These are phyloP conservation scores for Camelina neglecta DNA, from an alignment of 345 rosid species.

Conservation along the genomic window DNA sequence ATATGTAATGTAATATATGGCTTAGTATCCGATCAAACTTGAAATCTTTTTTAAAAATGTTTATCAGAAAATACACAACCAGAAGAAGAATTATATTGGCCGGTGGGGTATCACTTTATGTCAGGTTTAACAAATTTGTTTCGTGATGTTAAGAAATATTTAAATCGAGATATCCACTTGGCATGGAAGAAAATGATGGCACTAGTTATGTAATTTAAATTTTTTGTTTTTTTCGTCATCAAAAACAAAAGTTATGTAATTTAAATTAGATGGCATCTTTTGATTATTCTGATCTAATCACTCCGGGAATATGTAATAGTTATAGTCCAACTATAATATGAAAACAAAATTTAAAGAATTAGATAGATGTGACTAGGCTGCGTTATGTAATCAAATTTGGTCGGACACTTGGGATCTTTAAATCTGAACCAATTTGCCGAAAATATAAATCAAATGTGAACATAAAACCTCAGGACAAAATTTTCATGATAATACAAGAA, in stretches of 20 bases:
- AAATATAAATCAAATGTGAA: conserved; percentile 28
- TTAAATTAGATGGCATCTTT: conserved; percentile 30
- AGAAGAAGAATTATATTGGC: conserved; percentile 9
- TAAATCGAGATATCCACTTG: conserved; percentile 14
- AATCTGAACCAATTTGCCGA: conserved; percentile 21
- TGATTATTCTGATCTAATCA: conserved; percentile 35
- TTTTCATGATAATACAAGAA: conserved; percentile 30
- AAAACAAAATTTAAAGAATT: conserved; percentile 28
- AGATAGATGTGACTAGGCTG: conserved; percentile 42
- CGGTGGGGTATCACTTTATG: conserved; percentile 12
- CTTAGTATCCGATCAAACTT: neutral
- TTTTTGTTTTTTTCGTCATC: neutral
- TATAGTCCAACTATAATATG: conserved; percentile 19
- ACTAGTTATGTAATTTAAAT: neutral
- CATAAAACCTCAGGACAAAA: conserved; percentile 28
- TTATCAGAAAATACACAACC: neutral
- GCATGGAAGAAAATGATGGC: conserved; percentile 28
- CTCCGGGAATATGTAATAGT: conserved; percentile 13
- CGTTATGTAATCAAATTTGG: conserved; percentile 25
- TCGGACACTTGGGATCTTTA: conserved; percentile 29
- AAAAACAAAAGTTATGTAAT: neutral
- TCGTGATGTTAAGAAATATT: neutral
- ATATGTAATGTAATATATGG: neutral
- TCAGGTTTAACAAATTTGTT: conserved; percentile 15
- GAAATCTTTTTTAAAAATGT: neutral